Percentiles rank a stretch among this genome's conserved stretches.
These are phyloP conservation scores for Fusarium pseudoanthophilum DNA, from an alignment of 2,329 filamentous ascomycete species.

Conservation along the genomic window DNA sequence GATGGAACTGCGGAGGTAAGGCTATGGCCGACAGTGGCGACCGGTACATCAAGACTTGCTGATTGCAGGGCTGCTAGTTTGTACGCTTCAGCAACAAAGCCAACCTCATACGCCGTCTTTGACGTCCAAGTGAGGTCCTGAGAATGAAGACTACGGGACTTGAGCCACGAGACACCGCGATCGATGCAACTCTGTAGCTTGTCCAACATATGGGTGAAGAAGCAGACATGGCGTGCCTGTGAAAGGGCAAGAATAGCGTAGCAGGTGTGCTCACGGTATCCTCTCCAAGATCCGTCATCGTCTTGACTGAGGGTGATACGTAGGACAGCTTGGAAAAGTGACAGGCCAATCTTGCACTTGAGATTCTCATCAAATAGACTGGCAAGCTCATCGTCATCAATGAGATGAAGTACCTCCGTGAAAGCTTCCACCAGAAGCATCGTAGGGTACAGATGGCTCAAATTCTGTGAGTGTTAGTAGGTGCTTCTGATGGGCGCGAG, in stretches of 20 bases:
- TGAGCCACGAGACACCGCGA: neutral
- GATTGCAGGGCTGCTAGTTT: neutral
- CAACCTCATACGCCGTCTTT: neutral
- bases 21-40: neutral
- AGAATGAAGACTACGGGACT: accelerated
- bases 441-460: neutral
- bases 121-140: neutral
- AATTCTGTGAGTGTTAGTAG: neutral
- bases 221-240: neutral
- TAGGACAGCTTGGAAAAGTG: neutral
- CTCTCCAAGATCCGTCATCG: neutral
- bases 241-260: neutral
- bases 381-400: neutral
- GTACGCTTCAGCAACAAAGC: neutral
- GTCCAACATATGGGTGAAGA: neutral
- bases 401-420: neutral
- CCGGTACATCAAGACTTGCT: accelerated
- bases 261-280: neutral
- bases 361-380: neutral
- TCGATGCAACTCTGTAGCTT: neutral
- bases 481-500: accelerated
- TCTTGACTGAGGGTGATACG: neutral
- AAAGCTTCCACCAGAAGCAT: conserved; percentile 1
- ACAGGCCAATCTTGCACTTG: neutral
- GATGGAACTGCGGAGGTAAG: neutral